Base-by-base conservation (phyloP, 2,329 filamentous ascomycete genomes). In the Elsinoe arachidis region DNA sequence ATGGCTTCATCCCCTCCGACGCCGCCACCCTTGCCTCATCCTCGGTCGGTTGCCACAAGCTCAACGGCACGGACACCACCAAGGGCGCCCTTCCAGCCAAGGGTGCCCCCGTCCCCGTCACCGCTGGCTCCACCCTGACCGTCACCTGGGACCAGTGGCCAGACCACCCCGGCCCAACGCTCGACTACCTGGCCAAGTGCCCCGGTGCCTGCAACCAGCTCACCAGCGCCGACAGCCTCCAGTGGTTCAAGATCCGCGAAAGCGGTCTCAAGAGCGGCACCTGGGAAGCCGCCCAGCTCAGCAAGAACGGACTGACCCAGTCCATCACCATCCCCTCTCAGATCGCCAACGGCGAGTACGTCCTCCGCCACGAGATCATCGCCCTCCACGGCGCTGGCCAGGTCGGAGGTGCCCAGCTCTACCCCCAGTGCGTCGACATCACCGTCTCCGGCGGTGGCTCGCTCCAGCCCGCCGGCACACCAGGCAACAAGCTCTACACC, bases 181-280 rank as follows among this genome's bases (percentile, higher is more conserved):
- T 73, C 61, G 70, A 69, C 59, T 73, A 73, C 58, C 64, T 71
- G 12, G 55, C 55, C 55, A 46, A 49, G 30, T 56, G 55, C 70
- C 71, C 44, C 66, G 63, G 60, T 19, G 66, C 33, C 9, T 53
- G 49, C 35, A 80, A 77, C 26, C 76, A 82, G 67, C 84, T 80
- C 68, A 73, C 77, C 37, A 67, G 43, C 9, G 80, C 78, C 58
- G 76, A 80, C 69, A 66, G 71, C 5, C 75, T 85, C 26, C 69
- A 79, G 62, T 86, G 79, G 69, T 81, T 84, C 77, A 87, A 87
- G 76, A 84, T 86, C 59, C 76, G 78, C 38, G 76, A 76, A 57
- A 73, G 68, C 33, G 84, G 83, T 58, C 75, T 82, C 61, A 70
- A 78, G 59, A 65, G 72, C 60, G 76, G 78, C 37, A 70, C 67